A percentile compares a stretch with the other conserved stretches of the same genome.
Conservation (phyloP, 768 basidiomycete genomes). For the Termitomyces sp. region DNA sequence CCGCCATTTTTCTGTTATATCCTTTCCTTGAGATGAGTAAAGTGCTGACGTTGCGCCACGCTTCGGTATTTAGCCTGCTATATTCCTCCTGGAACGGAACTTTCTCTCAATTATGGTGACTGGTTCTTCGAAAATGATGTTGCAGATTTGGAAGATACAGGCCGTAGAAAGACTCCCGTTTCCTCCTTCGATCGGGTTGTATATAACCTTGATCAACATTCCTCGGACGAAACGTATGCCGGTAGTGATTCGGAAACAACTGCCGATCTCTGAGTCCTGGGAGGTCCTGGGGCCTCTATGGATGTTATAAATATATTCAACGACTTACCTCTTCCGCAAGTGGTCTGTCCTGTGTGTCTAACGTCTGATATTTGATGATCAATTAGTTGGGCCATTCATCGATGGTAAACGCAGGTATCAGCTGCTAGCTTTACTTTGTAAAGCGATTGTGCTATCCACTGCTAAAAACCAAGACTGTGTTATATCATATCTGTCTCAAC, state of each 20-base stretch:
- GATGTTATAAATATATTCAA: neutral
- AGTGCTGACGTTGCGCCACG: neutral
- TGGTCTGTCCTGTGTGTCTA: neutral
- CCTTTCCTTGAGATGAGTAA: neutral
- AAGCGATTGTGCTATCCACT: neutral
- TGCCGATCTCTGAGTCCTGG: neutral
- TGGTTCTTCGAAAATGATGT: constrained; percentile 32
- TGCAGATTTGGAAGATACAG: neutral
- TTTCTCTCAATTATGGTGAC: constrained; percentile 56
- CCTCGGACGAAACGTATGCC: constrained; percentile 17
- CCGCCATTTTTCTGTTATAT: neutral
- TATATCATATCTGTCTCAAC: too few species aligned
- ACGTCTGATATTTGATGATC: neutral
- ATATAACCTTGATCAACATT: constrained; percentile 16
- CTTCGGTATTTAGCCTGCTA: constrained; percentile 26
- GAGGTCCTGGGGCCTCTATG: neutral
- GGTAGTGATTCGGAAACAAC: neutral
- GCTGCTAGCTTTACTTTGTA: neutral
- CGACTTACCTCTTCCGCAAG: neutral
- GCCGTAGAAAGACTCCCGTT: neutral
- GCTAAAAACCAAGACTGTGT: too few species aligned
- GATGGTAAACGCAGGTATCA: neutral
- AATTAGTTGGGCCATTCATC: neutral
- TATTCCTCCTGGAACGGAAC: constrained; percentile 39
- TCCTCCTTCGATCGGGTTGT: neutral